Base-by-base conservation (phyloP, 257 asterid species). In the Paulownia fortunei region DNA sequence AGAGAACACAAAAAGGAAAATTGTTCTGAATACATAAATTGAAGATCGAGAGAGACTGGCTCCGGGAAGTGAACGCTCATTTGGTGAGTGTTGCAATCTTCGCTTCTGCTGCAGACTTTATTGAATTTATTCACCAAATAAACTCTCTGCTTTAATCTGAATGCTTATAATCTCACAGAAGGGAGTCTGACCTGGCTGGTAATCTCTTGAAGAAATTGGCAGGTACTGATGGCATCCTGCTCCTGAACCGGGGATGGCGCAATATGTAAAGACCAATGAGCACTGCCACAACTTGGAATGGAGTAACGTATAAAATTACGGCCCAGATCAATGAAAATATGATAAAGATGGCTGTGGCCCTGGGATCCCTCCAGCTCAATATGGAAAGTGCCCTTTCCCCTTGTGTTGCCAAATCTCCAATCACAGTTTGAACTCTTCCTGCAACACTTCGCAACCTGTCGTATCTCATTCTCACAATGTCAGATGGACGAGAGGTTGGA, bases 201-300 rank as follows among this genome's bases (percentile, higher is more conserved):
- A 94, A 76, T 79, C 98, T 92, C 88, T 87, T 94, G 94, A 94
- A 94, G 93, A 92, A 94, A 82, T 94, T 94, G 30, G 82, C 88
- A 13, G 97, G 96, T 19, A 92, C 92, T 0, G 97, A 84, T 0
- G 98, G 98, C 84, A 92, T 37, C 81, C 44, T 87, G 90, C 89
- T 75, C 87, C 97, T 78, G 78, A 94, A 88, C 80, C 96, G 83
- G 0, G 97, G 97, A 74, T 94, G 98, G 42, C 97, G 90, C 55
- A 94, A 86, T 49, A 84, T 61, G 76, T 87, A 94, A 44, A 94
- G 79, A 23, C 98, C 97, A 11, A 70, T 36, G 3, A 90, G 84
- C 81, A 94, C 80, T 0, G 92, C 94, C 21, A 90, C 88, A 10
- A 92, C 89, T 73, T 90, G 97, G 64, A 94, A 92, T 3, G 97